These are phyloP conservation scores for Aspergillus floridensis DNA, from an alignment of 2,329 filamentous ascomycete genomes.

Conservation along the genomic window DNA sequence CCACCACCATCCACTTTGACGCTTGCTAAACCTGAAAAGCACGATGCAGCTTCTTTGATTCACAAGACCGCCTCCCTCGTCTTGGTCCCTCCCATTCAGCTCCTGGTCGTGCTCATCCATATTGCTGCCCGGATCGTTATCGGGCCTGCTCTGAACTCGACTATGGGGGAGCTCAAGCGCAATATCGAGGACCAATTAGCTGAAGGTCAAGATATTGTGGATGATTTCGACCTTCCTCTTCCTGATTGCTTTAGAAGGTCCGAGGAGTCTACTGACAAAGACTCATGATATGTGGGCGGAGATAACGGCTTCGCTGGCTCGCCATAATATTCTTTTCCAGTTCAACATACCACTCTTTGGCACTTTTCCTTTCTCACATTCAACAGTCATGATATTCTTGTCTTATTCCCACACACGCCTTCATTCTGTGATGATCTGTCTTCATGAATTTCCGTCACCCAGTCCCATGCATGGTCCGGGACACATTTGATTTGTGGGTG, in stretches of 20 bases:
- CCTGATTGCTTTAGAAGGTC: constrained; percentile 21
- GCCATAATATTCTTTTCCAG: not conserved
- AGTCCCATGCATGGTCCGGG: not conserved
- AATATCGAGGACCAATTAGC: constrained; percentile 17
- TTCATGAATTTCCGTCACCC: constrained; percentile 5
- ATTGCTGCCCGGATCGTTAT: constrained; percentile 72
- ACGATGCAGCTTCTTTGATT: constrained; percentile 64
- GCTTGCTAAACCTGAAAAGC: constrained; percentile 49
- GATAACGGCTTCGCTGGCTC: not conserved
- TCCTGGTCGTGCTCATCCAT: constrained; percentile 74
- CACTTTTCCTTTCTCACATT: not conserved
- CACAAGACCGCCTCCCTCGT: constrained; percentile 75
- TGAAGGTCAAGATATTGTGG: constrained; percentile 28
- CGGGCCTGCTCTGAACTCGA: constrained; percentile 26
- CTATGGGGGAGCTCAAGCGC: constrained; percentile 16
- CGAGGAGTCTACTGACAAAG: constrained; percentile 8
- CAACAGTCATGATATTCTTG: not conserved
- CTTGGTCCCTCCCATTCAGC: constrained; percentile 73
- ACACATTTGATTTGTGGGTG: constrained; percentile 12
- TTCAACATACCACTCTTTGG: constrained; percentile 11
- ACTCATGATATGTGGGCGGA: not conserved
- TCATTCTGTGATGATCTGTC: not conserved
- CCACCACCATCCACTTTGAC: constrained; percentile 65
- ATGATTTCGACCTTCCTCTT: constrained; percentile 42
- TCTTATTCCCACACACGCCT: constrained; percentile 13